A percentile compares a stretch with the other conserved stretches of the same genome.
Conservation (phyloP, 2,329 filamentous ascomycete genomes). For the Ophiocordyceps camponoti-saundersi region DNA sequence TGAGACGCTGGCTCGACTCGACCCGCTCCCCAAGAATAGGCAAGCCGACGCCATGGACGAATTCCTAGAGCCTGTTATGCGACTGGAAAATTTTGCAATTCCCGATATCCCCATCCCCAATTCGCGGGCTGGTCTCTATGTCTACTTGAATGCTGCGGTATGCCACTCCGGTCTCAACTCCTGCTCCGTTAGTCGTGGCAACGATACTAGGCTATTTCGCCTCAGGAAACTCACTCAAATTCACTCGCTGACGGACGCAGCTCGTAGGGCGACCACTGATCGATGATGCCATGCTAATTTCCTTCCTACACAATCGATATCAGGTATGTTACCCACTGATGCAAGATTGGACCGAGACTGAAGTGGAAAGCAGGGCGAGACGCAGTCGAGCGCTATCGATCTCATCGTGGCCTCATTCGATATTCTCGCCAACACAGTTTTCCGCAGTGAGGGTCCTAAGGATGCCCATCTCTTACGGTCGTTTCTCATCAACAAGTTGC, state of each 20-base stretch:
- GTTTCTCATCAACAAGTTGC: conserved; percentile 60
- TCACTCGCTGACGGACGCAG: conserved; percentile 22
- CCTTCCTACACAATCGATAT: conserved; percentile 72
- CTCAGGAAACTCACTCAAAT: too few species aligned
- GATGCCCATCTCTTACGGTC: conserved; percentile 63
- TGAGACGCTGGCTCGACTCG: conserved; percentile 35
- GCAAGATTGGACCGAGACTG: neutral
- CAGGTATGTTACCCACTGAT: conserved; percentile 29
- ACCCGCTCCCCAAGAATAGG: conserved; percentile 35
- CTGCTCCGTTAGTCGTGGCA: neutral
- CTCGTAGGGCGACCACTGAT: conserved; percentile 68
- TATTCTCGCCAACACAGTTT: conserved; percentile 71
- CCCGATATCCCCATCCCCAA: conserved; percentile 54
- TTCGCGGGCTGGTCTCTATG: conserved; percentile 66
- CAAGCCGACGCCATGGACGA: conserved; percentile 34
- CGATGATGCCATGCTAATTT: conserved; percentile 64
- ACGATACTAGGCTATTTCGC: too few species aligned
- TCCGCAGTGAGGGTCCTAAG: conserved; percentile 39
- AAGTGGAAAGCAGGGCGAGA: conserved; percentile 40
- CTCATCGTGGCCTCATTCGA: conserved; percentile 82
- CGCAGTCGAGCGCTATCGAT: conserved; percentile 62
- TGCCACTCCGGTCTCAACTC: conserved; percentile 10
- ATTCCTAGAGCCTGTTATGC: conserved; percentile 38
- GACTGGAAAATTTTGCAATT: conserved; percentile 35
- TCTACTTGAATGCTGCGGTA: conserved; percentile 72